A percentile compares a stretch with the other conserved stretches of the same genome.
phyloP scores from a whole-genome alignment of 1,284 basidiomycete species.

The Hymenochaete sp. region DNA sequence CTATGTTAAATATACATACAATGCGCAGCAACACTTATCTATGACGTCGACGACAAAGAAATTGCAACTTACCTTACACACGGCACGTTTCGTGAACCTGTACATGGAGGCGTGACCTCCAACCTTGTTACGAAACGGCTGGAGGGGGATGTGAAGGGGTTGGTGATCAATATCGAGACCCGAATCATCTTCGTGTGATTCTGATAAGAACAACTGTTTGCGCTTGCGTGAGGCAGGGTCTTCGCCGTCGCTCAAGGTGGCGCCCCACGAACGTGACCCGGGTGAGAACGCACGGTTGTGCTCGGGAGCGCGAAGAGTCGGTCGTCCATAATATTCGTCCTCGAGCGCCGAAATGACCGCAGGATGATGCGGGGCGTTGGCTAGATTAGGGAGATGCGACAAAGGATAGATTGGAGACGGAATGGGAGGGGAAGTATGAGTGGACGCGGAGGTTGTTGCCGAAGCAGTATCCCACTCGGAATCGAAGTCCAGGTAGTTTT shows the following conservation, averaged over 20 bases:
- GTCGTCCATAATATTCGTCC: constrained; percentile 12
- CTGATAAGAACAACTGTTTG: too few relatives aligned
- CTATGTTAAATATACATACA: neutral
- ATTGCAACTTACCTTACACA: constrained; percentile 95
- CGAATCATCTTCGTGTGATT: too few relatives aligned
- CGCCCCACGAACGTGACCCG: too few relatives aligned
- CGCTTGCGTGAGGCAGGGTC: too few relatives aligned
- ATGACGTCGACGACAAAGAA: too few relatives aligned
- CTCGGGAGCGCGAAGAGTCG: too few relatives aligned
- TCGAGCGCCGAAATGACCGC: constrained; percentile 2
- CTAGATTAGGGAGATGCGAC: constrained; percentile 1
- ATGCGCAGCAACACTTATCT: neutral
- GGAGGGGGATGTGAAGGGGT: constrained; percentile 90
- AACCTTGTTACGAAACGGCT: constrained; percentile 96
- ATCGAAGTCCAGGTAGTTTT: constrained; percentile 30
- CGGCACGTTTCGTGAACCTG: constrained; percentile 94
- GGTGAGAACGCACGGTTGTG: too few relatives aligned
- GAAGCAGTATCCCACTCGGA: constrained; percentile 17
- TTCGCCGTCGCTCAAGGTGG: too few relatives aligned
- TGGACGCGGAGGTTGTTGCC: constrained; percentile 13
- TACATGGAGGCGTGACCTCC: constrained; percentile 97
- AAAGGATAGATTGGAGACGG: constrained; percentile 5
- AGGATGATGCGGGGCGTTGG: constrained; percentile 1
- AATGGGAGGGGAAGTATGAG: constrained; percentile 8
- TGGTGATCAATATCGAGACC: too few relatives aligned